Evolutionary conservation across 2,329 filamentous ascomycete genomes (phyloP).

Genomic region (Aspergillus tamarii): DNA sequence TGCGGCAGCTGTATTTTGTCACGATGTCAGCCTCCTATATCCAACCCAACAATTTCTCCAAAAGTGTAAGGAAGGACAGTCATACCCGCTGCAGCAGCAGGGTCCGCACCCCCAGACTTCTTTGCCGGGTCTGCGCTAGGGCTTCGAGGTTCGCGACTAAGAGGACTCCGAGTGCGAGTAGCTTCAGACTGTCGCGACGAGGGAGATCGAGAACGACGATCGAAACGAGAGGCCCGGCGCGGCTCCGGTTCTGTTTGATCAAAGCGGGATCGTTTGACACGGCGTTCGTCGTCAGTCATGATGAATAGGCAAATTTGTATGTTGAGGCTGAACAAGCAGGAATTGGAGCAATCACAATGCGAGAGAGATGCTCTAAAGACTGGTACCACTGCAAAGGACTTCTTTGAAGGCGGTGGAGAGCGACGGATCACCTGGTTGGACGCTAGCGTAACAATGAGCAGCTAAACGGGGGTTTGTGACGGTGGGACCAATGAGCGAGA

Average conservation of each 20-base stretch:
- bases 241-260: conserved; percentile 87
- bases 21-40: conserved; percentile 15
- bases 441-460: conserved; percentile 19
- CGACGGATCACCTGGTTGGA: conserved; percentile 9
- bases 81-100: conserved; percentile 77
- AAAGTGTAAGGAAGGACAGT: neutral
- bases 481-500: conserved; percentile 6
- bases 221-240: conserved; percentile 77
- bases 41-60: neutral
- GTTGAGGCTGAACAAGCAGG: conserved; percentile 1
- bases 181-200: conserved; percentile 67
- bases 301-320: neutral
- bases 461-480: neutral
- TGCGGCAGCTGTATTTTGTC: conserved; percentile 68
- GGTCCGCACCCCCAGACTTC: conserved; percentile 61
- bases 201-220: conserved; percentile 87
- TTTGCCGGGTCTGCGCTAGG: conserved; percentile 46
- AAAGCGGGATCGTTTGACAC: conserved; percentile 86
- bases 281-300: conserved; percentile 80
- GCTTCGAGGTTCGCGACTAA: conserved; percentile 58
- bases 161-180: conserved; percentile 78
- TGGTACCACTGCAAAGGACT: neutral
- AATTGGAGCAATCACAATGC: conserved; percentile 1
- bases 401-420: conserved; percentile 2
- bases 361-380: conserved; percentile 1